Evolutionary conservation across 2,329 filamentous ascomycete species (phyloP), one percentile per base, ranked within the genome.

Genomic region (Zymoseptoria pseudotritici): DNA sequence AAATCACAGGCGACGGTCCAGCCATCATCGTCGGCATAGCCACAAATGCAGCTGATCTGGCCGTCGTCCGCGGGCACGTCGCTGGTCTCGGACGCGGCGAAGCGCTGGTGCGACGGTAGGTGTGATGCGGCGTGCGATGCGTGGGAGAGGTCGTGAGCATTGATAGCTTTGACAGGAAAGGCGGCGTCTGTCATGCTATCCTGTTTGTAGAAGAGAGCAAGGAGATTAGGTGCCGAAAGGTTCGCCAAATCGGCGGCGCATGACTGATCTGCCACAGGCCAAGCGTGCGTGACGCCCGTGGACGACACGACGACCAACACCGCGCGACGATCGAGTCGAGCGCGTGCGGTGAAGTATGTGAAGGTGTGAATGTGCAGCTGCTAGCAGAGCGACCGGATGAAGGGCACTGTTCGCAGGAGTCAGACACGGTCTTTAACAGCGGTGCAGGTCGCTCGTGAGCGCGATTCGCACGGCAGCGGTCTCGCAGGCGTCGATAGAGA

Each of bases 41-140:
- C 86, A 78, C 94, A 99, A 69, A 97, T 96, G 83, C 94, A 99
- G 81, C 95, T 96, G 79, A 97, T 97, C 61, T 90, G 95, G 75
- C 95, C 96, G 19, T 88, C 88, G 76, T 93, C 89, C 76, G 92
- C 89, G 64, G 87, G 85, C 50, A 62, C 60, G 55, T 58, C 63
- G 36, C 65, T 62, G 24, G 64, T 57, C n/a, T 59, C 50, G 13
- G 67, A 58, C 9, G 62, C 63, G 58, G 58, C 58, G 50, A 64
- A 67, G 22, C 62, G 68, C 50, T 63, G 65, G n/a, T 64, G 62
- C 29, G 63, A 57, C 51, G 57, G 42, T 50, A 61, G 42, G 62
- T 55, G 66, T 73, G 74, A 55, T 71, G 70, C 71, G 59, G 73
- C 54, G 17, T 63, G 56, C 50, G 65, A 54, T 22, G 60, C 56